Evolutionary conservation across 306 rosid species (phyloP), one percentile per base, ranked within the genome.

Genomic region (Sesbania bispinosa): DNA sequence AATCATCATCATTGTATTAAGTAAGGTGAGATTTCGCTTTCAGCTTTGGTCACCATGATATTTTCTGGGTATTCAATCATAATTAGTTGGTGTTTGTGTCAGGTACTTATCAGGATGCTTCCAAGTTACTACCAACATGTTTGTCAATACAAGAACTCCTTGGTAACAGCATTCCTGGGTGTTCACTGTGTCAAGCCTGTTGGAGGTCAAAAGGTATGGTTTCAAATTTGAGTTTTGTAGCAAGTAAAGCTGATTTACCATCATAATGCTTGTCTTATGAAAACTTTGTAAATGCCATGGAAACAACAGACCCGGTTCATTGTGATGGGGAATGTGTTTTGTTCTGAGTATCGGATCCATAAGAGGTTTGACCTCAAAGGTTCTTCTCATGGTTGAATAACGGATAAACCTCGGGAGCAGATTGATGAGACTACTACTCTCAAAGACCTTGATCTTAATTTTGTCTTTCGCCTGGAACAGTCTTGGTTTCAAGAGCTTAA

Each of bases 101-200:
- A 85, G 89, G 89, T 85, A 53, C 87, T 85, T 23, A 77, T 82
- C 36, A 80, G 80, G 74, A 85, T 85, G 89, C 89, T 85, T 66
- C 83, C 80, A 32, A 77, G 85, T 55, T 85, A 85, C 85, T 70
- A 69, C 72, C 81, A 82, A 62, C 89, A 85, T 70, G 83, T 85
- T 74, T 74, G 46, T 74, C 79, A 77, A 52, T 80, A 80, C 80
- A 85, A 61, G 75, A 85, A 85, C 64, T 43, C 89, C 21, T 33
- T 85, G 70, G 77, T 85, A 29, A 85, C 85, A 0, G 81, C 83
- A 68, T 82, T 85, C 59, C 64, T 82, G 7, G 89, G 89, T 2
- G 87, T 83, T 36, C 89, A 85, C 74, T 85, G 89, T 80, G 77
- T 85, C 62, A 85, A 80, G 47, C 89, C 87, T 32, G 74, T 80